These are phyloP conservation scores for Cucumis cinereus DNA, from an alignment of 306 rosid genomes.

Conservation along the genomic window DNA sequence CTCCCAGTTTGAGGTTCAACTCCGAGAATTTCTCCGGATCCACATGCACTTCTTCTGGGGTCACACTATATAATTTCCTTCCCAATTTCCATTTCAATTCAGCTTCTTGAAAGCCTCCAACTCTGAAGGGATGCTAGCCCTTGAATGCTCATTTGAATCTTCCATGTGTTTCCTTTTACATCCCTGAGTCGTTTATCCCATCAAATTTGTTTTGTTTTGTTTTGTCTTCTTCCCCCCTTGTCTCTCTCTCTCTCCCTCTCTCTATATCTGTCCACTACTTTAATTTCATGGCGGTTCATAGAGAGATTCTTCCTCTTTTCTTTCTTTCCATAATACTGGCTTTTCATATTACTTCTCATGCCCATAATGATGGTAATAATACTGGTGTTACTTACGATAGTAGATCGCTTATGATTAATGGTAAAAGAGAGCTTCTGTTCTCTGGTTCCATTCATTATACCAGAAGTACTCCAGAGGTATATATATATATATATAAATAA, in stretches of 20 bases:
- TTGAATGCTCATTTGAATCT: background rate
- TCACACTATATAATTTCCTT: background rate
- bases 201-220: too few relatives aligned
- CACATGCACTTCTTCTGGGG: background rate
- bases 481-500: too few relatives aligned
- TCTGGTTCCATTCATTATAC: conserved; percentile 89
- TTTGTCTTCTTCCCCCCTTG: too few relatives aligned
- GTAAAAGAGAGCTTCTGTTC: conserved; percentile 49
- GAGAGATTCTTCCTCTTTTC: background rate
- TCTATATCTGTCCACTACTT: background rate
- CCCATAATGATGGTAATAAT: background rate
- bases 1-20: background rate
- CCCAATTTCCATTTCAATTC: background rate
- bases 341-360: background rate
- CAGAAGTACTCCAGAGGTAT: conserved; percentile 52
- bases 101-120: background rate
- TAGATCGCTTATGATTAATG: conserved; percentile 45
- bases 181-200: too few relatives aligned
- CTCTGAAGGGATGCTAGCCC: background rate
- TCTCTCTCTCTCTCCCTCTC: too few relatives aligned
- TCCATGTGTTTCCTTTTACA: background rate
- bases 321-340: background rate
- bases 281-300: background rate
- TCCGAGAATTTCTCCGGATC: conserved; percentile 11
- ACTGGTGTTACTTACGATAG: conserved; percentile 53